Evolutionary conservation across 2,329 filamentous ascomycete genomes (phyloP), one percentile per base, ranked within the genome.

Genomic region (Pestalotiopsis sp.): DNA sequence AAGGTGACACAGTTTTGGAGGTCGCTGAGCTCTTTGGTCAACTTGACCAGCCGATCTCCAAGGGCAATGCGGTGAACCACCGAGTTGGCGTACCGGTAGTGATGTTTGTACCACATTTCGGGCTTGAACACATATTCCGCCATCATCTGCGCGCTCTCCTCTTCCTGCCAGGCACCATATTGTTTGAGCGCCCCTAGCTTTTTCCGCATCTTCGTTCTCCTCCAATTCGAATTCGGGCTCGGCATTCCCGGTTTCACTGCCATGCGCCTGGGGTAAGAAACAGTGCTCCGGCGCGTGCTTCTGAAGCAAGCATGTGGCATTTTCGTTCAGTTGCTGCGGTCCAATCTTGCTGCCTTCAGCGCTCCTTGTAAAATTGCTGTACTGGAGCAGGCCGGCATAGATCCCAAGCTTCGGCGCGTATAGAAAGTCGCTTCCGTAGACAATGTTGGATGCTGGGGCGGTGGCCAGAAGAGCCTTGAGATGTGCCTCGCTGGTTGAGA

Each of bases 351-450:
- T 20, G 30, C 59, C 59, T 40, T 62, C 38, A 39, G 11, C 30
- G 30, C 59, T 44, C 6, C 35, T 11, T 17, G 39, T 14, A 30
- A 39, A 62, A 22, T 44, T 62, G 20, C 30, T 44, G 20, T 62
- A 62, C 38, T 62, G 59, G 4, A 62, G 22, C 14, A 62, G 26
- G 6, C 30, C 38, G 5, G 13, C 26, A n/a, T 62, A 62, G 59
- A 62, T 62, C 2, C 30, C 35, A 9, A 22, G 26, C 59, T 40
- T 62, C 7, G 75, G 74, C 65, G 77, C 78, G 68, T 81, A 79
- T 3, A 78, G 76, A 22, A 75, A 78, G 66, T 80, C 78, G 26
- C 74, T 78, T 1, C 79, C 79, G 44, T 75, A 81, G 0, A 81
- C 69, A 4, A 81, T 66, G 6, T 76, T 72, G 0, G 68, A 74